Evolutionary conservation across 2,329 filamentous ascomycete genomes (phyloP), one percentile per base, ranked within the genome.

Genomic region (Sclerotinia minor): DNA sequence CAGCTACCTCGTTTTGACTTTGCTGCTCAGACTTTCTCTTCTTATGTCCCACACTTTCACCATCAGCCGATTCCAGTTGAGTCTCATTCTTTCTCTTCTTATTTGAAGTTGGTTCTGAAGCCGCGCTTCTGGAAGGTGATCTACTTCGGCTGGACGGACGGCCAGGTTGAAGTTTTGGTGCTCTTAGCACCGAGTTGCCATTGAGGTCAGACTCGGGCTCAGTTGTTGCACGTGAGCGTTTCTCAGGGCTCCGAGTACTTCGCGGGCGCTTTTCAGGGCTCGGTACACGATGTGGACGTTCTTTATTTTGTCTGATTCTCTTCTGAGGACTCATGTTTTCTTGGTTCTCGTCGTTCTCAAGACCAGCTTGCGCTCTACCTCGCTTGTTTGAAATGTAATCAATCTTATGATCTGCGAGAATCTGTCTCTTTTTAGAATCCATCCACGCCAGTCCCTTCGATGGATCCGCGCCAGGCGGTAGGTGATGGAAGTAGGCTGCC

Each of bases 51-150:
- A 45, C 29, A 38, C 8, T 49, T 17, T 61, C 45, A 50, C 45
- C 45, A 19, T 35, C 29, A 24, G 38, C 55, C 6, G n/a, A 19
- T 50, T 61, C 59, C 1, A 77, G 47, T 50, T 76, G 71, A 35
- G 72, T 67, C 21, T 75, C 74, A 19, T 73, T 76, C 65, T 74
- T 77, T 68, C 76, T 71, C 69, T 67, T 67, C 45, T 74, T 76
- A 3, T 52, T 53, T 3, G 70, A 47, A 5, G 69, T 69, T n/a
- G 70, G 59, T 35, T 64, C 65, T 24, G 69, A 58, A 50, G 70
- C 53, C 3, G 65, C 45, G 49, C 69, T 29, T 53, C 59, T 54
- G 11, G 66, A 57, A 19, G 67, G n/a, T 44, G 69, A 47, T 41
- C 53, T 67, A 24, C 57, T 35, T 44, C 55, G 65, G 32, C 65